Conservation (phyloP, 768 basidiomycete species). For the Xanthoconium purpureum region DNA sequence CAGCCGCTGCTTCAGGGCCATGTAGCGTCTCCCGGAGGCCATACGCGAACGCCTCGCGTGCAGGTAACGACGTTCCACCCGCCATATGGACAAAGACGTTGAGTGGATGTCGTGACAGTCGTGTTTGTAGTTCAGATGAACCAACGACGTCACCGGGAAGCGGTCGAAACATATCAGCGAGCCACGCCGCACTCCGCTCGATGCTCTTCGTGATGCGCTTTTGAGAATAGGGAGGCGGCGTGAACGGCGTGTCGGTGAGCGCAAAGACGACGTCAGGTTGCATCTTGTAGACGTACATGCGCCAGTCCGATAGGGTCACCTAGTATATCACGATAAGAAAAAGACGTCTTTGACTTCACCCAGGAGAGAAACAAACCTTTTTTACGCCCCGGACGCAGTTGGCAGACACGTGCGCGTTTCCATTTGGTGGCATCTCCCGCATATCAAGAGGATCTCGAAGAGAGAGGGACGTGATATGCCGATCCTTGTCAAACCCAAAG, state of each 20-base stretch:
- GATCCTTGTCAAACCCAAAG: conserved; percentile 48
- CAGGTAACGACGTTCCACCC: conserved; percentile 52
- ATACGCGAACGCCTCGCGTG: conserved; percentile 63
- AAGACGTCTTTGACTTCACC: not conserved
- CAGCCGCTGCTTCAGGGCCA: conserved; percentile 49
- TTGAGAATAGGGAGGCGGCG: conserved; percentile 65
- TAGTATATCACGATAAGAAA: conserved; percentile 23
- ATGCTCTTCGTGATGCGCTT: conserved; percentile 75
- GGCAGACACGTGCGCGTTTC: conserved; percentile 52
- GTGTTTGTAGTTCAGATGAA: not conserved
- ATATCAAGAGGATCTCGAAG: conserved; percentile 64
- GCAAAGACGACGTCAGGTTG: conserved; percentile 71
- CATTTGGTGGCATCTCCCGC: conserved; percentile 71
- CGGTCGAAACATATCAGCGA: conserved; percentile 49
- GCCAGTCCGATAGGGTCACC: conserved; percentile 59
- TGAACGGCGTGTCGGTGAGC: conserved; percentile 67
- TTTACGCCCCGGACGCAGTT: conserved; percentile 66
- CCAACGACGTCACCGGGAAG: not conserved
- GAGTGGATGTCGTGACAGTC: conserved; percentile 22
- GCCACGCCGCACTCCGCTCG: conserved; percentile 66
- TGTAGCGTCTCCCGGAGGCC: conserved; percentile 55
- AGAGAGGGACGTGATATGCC: conserved; percentile 57
- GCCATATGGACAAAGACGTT: conserved; percentile 69
- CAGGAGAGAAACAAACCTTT: conserved; percentile 44
- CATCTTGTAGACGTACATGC: conserved; percentile 46